Conservation (phyloP, 305 asterid species). For the Fraxinus dipetala region DNA sequence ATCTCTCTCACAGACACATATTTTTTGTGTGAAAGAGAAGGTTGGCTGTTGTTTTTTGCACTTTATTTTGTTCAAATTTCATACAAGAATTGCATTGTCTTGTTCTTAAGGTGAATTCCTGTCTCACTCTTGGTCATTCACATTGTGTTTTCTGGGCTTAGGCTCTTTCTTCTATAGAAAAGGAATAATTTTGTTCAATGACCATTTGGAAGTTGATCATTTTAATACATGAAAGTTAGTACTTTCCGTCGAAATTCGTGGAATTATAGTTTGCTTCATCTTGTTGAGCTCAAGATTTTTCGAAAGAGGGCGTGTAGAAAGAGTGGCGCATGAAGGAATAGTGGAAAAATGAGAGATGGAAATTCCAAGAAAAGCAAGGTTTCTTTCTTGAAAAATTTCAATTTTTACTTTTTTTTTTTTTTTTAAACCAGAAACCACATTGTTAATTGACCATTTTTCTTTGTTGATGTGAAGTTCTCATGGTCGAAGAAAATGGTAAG, state of each 20-base stretch:
- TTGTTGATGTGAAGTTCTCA: slow-evolving; percentile 59
- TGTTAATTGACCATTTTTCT: slow-evolving; percentile 37
- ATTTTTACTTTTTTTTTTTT: not conserved
- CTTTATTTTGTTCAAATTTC: slow-evolving; percentile 77
- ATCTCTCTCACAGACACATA: slow-evolving; percentile 21
- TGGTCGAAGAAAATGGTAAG: slow-evolving; percentile 88
- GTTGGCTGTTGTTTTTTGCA: slow-evolving; percentile 27
- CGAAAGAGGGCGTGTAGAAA: slow-evolving; percentile 23
- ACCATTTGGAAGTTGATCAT: slow-evolving; percentile 29
- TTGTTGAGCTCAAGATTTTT: slow-evolving; percentile 28
- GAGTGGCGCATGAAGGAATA: slow-evolving; percentile 63
- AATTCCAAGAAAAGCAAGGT: slow-evolving; percentile 85
- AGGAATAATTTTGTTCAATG: not conserved
- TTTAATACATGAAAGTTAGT: slow-evolving; percentile 17
- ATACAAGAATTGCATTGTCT: slow-evolving; percentile 62
- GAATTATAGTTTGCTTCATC: slow-evolving; percentile 21
- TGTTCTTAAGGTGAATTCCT: slow-evolving; percentile 52
- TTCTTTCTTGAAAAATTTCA: slow-evolving; percentile 5
- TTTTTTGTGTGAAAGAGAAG: slow-evolving; percentile 34
- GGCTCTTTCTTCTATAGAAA: slow-evolving; percentile 23
- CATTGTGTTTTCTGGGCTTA: slow-evolving; percentile 31
- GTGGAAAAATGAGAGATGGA: slow-evolving; percentile 76
- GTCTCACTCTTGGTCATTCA: slow-evolving; percentile 53
- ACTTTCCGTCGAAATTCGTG: not conserved
- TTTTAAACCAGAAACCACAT: not conserved